phyloP scores from a whole-genome alignment of 2,329 filamentous ascomycete species.

The Erysiphe pulchra region DNA sequence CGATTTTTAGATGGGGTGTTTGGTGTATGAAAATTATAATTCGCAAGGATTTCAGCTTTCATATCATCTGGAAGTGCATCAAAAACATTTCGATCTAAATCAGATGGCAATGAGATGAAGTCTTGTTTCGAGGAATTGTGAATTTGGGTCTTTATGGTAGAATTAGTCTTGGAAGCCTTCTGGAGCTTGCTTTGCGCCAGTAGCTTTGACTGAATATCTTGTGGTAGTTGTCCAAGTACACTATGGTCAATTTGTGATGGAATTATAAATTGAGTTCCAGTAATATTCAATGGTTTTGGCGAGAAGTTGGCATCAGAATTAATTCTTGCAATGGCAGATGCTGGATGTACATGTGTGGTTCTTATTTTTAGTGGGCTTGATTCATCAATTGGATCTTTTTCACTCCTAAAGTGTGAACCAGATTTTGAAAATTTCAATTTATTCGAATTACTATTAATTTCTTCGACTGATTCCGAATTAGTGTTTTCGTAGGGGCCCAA shows the following conservation, averaged over 20 bases:
- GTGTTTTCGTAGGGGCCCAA: not conserved
- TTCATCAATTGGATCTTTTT: slow-evolving; percentile 27
- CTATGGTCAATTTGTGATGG: slow-evolving; percentile 58
- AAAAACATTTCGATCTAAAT: slow-evolving; percentile 67
- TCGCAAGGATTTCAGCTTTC: slow-evolving; percentile 54
- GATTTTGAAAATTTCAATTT: slow-evolving; percentile 1
- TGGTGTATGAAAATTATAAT: slow-evolving; percentile 25
- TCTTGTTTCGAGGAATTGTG: no score
- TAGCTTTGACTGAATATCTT: slow-evolving; percentile 56
- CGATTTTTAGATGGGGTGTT: slow-evolving; percentile 31
- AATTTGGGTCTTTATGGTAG: not conserved
- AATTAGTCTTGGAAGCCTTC: slow-evolving; percentile 8
- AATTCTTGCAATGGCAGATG: slow-evolving; percentile 23
- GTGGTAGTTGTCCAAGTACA: slow-evolving; percentile 63
- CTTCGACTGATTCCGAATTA: not conserved
- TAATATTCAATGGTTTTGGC: slow-evolving; percentile 46
- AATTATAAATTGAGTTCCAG: slow-evolving; percentile 78
- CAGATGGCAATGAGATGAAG: slow-evolving; percentile 27
- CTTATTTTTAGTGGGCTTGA: slow-evolving; percentile 24
- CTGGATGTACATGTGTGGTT: slow-evolving; percentile 20
- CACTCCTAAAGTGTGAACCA: slow-evolving; percentile 1
- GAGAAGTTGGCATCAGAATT: slow-evolving; percentile 21
- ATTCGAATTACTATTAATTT: not conserved
- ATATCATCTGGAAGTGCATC: slow-evolving; percentile 65
- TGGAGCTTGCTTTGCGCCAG: slow-evolving; percentile 25